A percentile compares a stretch with the other conserved stretches of the same genome.
phyloP scores from a whole-genome alignment of 495 filamentous ascomycete species.

The Daldinia bambusicola region DNA sequence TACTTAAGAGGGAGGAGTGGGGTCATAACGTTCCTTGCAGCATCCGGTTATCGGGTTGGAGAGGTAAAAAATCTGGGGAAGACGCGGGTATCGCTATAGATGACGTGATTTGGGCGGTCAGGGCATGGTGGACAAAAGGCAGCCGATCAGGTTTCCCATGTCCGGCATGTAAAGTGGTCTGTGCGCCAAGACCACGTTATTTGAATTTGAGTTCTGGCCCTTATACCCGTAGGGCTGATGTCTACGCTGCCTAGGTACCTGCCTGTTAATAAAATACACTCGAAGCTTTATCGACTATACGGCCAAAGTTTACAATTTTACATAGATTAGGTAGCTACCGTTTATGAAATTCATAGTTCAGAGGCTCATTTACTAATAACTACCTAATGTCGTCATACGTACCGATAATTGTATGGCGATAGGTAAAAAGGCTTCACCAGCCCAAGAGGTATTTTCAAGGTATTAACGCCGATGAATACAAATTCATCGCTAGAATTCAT shows the following conservation, averaged over 20 bases:
- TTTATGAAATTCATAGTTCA: neutral
- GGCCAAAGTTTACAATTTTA: neutral
- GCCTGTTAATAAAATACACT: too few relatives aligned
- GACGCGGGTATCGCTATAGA: slow-evolving; percentile 40
- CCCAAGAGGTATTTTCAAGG: neutral
- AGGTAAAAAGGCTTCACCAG: neutral
- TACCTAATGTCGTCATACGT: neutral
- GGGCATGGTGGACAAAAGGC: slow-evolving; percentile 17
- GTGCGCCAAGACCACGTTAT: slow-evolving; percentile 1
- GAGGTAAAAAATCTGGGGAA: slow-evolving; percentile 43
- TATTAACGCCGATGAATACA: neutral
- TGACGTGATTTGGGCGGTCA: slow-evolving; percentile 41
- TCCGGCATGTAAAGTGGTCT: neutral
- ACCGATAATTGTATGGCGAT: neutral
- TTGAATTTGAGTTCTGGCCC: neutral
- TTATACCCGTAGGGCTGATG: neutral
- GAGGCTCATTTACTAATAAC: neutral
- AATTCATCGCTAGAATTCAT: slow-evolving; percentile 5
- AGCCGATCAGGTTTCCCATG: neutral
- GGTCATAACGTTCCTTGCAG: slow-evolving; percentile 35
- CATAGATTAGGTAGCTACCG: too few relatives aligned
- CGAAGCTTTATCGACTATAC: neutral
- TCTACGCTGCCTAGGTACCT: neutral
- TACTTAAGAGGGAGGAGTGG: slow-evolving; percentile 34
- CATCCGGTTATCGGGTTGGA: slow-evolving; percentile 43